These are phyloP conservation scores for Ogataea saltuana DNA, from an alignment of 805 yeast species.

Conservation along the genomic window DNA sequence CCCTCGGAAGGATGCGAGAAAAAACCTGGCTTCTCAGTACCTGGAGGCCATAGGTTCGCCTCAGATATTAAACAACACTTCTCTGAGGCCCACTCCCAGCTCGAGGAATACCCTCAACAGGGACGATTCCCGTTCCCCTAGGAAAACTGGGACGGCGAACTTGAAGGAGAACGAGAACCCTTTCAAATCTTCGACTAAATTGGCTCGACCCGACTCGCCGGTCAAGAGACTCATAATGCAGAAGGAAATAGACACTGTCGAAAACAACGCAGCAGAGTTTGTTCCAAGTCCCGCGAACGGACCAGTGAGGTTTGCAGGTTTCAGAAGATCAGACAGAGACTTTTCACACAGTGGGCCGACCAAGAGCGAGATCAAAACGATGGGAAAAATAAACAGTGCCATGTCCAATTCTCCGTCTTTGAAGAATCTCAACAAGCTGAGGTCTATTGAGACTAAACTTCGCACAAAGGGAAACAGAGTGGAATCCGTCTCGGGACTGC, in stretches of 20 bases:
- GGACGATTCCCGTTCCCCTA: slow-evolving; percentile 11
- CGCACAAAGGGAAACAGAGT: slow-evolving; percentile 15
- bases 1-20: slow-evolving; percentile 23
- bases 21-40: slow-evolving; percentile 33
- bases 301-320: slow-evolving; percentile 21
- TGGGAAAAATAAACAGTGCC: slow-evolving; percentile 36
- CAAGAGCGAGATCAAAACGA: slow-evolving; percentile 31
- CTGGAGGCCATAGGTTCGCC: slow-evolving; percentile 33
- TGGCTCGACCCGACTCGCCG: slow-evolving; percentile 26
- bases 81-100: slow-evolving; percentile 20
- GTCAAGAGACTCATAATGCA: slow-evolving; percentile 36
- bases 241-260: slow-evolving; percentile 34
- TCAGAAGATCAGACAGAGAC: slow-evolving; percentile 14
- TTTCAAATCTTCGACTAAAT: slow-evolving; percentile 19
- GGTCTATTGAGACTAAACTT: slow-evolving; percentile 32
- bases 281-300: slow-evolving; percentile 28
- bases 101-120: slow-evolving; percentile 12
- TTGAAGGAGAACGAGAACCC: slow-evolving; percentile 32
- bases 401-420: slow-evolving; percentile 39
- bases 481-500: slow-evolving; percentile 23
- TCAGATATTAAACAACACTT: slow-evolving; percentile 17
- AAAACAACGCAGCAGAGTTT: slow-evolving; percentile 28
- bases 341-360: slow-evolving; percentile 16
- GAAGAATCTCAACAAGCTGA: slow-evolving; percentile 36
- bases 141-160: slow-evolving; percentile 15